Evolutionary conservation across 768 basidiomycete genomes (phyloP).

Genomic region (Lactarius hengduanensis): DNA sequence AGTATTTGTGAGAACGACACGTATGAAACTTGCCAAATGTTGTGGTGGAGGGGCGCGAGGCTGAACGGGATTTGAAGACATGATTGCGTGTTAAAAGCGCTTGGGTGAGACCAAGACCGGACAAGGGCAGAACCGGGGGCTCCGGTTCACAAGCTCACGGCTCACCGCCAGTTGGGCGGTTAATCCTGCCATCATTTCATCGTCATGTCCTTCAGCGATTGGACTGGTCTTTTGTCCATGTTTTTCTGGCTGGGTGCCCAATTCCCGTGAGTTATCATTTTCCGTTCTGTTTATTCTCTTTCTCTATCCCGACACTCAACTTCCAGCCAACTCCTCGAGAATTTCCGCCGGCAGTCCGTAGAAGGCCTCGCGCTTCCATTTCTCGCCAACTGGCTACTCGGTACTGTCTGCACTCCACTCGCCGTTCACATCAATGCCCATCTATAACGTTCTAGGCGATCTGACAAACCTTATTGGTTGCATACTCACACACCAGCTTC

Average conservation of each 20-base stretch:
- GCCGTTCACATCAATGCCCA: background rate
- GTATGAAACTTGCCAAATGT: constrained; percentile 20
- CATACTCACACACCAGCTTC: constrained; percentile 87
- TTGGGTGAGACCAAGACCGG: background rate
- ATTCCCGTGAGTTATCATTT: constrained; percentile 64
- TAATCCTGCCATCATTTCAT: constrained; percentile 5
- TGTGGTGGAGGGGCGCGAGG: background rate
- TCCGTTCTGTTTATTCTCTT: constrained; percentile 2
- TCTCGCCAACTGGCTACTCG: constrained; percentile 88
- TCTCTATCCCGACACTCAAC: constrained; percentile 13
- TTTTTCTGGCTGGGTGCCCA: constrained; percentile 84
- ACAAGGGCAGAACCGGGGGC: background rate
- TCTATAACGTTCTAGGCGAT: constrained; percentile 58
- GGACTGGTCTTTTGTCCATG: constrained; percentile 71
- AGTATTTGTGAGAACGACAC: background rate
- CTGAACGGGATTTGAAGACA: constrained; percentile 15
- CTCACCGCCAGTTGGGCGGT: background rate
- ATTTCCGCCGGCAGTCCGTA: constrained; percentile 69
- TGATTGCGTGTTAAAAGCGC: background rate
- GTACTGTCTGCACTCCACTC: constrained; percentile 42
- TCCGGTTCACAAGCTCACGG: background rate
- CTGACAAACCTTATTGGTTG: constrained; percentile 90
- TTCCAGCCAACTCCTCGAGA: constrained; percentile 79
- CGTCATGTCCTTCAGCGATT: constrained; percentile 48
- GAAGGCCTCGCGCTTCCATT: constrained; percentile 93